A percentile compares a stretch with the other conserved stretches of the same genome.
Evolutionary conservation across 1,139 yeast genomes (phyloP).

Genomic region (Torulaspora globosa): DNA sequence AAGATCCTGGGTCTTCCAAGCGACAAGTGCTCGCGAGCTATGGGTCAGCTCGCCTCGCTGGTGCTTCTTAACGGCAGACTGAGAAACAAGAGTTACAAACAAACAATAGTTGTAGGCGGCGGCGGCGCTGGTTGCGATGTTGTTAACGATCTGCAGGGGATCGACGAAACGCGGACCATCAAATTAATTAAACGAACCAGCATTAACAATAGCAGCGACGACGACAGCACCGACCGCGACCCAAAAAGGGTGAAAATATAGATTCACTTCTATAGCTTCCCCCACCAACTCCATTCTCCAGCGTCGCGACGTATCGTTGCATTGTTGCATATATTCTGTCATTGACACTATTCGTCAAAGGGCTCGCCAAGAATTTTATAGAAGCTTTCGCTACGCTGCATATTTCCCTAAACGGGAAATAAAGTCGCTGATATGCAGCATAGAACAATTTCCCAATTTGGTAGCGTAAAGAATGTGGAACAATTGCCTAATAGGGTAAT

Average conservation of each 20-base stretch:
- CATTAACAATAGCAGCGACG: not conserved
- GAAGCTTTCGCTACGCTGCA: no score
- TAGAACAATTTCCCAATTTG: not conserved
- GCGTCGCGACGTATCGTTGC: not conserved
- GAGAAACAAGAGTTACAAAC: conserved; percentile 66
- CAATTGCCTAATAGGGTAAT: conserved; percentile 1
- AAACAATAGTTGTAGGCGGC: conserved; percentile 46
- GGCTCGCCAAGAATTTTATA: not conserved
- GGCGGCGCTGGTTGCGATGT: conserved; percentile 20
- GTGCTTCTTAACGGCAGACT: conserved; percentile 70
- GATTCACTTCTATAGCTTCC: not conserved
- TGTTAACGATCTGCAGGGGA: conserved; percentile 11
- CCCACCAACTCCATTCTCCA: not conserved
- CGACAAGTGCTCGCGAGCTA: conserved; percentile 57
- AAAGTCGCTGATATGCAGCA: no score
- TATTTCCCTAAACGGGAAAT: no score
- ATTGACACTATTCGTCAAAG: not conserved
- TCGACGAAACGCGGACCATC: conserved; percentile 18
- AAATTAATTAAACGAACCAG: conserved; percentile 19
- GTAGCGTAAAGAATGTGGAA: not conserved
- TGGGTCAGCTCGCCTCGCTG: conserved; percentile 55
- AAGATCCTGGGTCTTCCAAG: conserved; percentile 56
- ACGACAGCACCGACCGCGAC: not conserved
- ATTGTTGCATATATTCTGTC: no score
- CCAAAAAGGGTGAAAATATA: conserved; percentile 6